phyloP scores from a whole-genome alignment of 805 yeast genomes.

The Cyberlindnera americana region DNA sequence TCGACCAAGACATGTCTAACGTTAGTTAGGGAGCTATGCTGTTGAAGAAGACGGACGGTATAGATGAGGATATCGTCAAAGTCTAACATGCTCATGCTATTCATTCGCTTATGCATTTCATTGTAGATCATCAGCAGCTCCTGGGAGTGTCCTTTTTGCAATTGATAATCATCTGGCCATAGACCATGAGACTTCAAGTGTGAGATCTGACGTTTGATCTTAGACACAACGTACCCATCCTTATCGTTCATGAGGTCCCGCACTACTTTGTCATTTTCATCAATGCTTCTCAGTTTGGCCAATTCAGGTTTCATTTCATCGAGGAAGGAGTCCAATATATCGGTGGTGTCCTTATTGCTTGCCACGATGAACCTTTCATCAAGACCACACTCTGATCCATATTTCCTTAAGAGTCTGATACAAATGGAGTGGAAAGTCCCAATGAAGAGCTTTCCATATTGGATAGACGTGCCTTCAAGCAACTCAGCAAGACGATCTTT shows the following conservation, averaged over 20 bases:
- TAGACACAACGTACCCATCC: slow-evolving; percentile 9
- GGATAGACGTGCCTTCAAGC: slow-evolving; percentile 31
- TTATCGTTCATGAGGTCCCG: slow-evolving; percentile 13
- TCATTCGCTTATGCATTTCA: slow-evolving; percentile 49
- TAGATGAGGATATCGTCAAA: slow-evolving; percentile 78
- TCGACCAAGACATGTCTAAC: slow-evolving; percentile 79
- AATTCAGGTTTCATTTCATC: slow-evolving; percentile 6
- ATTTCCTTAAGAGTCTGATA: slow-evolving; percentile 49
- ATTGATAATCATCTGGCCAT: slow-evolving; percentile 38
- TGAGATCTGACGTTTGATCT: slow-evolving; percentile 37
- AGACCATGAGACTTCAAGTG: slow-evolving; percentile 52
- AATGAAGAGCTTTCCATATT: slow-evolving; percentile 48
- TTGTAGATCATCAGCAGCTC: slow-evolving; percentile 42
- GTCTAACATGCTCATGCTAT: slow-evolving; percentile 49
- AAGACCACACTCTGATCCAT: slow-evolving; percentile 50
- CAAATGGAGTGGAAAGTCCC: slow-evolving; percentile 94
- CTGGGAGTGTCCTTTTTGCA: slow-evolving; percentile 27
- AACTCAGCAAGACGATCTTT: slow-evolving; percentile 48
- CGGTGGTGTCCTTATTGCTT: slow-evolving; percentile 57
- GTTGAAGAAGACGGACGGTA: slow-evolving; percentile 46
- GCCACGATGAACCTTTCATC: slow-evolving; percentile 47
- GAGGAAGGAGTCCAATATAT: slow-evolving; percentile 40
- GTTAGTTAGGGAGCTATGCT: slow-evolving; percentile 15
- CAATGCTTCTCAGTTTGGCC: slow-evolving; percentile 4
- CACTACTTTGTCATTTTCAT: not conserved